A percentile compares a stretch with the other conserved stretches of the same genome.
Conservation (phyloP, 768 basidiomycete genomes). For the Dioszegia crocea region DNA sequence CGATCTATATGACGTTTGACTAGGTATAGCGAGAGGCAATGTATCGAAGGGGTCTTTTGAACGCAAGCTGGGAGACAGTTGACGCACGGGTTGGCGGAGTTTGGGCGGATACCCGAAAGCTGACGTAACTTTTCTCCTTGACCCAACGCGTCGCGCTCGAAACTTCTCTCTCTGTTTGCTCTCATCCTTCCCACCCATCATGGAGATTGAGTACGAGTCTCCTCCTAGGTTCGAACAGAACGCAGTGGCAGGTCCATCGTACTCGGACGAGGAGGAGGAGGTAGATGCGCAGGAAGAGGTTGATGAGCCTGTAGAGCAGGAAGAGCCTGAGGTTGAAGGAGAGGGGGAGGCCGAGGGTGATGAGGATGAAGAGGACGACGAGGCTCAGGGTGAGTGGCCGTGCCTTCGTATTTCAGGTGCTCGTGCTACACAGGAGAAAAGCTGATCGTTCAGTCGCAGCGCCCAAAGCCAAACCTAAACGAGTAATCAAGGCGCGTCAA, state of each 20-base stretch:
- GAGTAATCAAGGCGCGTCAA: slow-evolving; percentile 37
- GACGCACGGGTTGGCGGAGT: neutral
- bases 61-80: too few relatives aligned
- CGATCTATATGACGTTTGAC: too few relatives aligned
- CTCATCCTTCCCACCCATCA: neutral
- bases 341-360: slow-evolving; percentile 12
- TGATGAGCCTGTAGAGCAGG: slow-evolving; percentile 12
- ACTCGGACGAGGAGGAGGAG: slow-evolving; percentile 17
- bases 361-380: slow-evolving; percentile 12
- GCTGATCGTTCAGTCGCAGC: neutral
- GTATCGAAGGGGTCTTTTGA: too few relatives aligned
- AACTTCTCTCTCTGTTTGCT: slow-evolving; percentile 1
- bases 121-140: neutral
- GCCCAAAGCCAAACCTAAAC: slow-evolving; percentile 22
- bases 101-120: neutral
- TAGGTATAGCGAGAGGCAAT: too few relatives aligned
- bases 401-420: neutral
- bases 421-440: neutral
- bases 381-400: neutral
- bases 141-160: neutral
- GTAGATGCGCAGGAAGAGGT: slow-evolving; percentile 3
- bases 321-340: slow-evolving; percentile 9
- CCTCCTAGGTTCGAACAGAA: neutral
- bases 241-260: neutral
- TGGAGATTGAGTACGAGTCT: slow-evolving; percentile 21